phyloP scores from a whole-genome alignment of 768 basidiomycete genomes.

The Royoungia palumana region DNA sequence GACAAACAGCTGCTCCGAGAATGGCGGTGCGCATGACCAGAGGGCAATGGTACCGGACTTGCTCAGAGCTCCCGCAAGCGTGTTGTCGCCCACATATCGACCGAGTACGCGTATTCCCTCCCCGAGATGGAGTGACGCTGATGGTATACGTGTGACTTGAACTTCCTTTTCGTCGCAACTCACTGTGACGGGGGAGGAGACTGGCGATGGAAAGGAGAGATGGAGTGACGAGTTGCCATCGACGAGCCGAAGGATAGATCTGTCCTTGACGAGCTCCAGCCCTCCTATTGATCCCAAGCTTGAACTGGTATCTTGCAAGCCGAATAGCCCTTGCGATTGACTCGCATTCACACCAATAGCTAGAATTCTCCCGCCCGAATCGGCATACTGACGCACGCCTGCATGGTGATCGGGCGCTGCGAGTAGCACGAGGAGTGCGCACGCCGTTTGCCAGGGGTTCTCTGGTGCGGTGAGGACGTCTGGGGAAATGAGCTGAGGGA shows the following conservation, averaged over 20 bases:
- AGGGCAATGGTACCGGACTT: conserved; percentile 24
- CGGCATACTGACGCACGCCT: conserved; percentile 57
- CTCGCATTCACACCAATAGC: conserved; percentile 62
- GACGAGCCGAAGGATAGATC: conserved; percentile 22
- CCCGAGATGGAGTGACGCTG: conserved; percentile 18
- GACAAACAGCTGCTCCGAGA: conserved; percentile 21
- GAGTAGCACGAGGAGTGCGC: conserved; percentile 81
- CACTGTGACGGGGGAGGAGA: conserved; percentile 10
- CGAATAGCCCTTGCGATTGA: conserved; percentile 40
- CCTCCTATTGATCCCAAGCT: conserved; percentile 36
- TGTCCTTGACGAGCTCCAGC: conserved; percentile 32
- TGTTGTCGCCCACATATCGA: conserved; percentile 15
- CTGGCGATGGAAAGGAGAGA: conserved; percentile 26
- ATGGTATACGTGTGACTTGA: conserved; percentile 9
- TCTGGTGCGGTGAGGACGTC: conserved; percentile 51
- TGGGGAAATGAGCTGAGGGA: conserved; percentile 65
- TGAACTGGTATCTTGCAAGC: conserved; percentile 35
- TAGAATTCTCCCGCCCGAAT: conserved; percentile 67
- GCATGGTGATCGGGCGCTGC: conserved; percentile 42
- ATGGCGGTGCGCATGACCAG: conserved; percentile 30
- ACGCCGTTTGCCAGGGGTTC: conserved; percentile 75
- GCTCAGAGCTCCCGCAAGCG: conserved; percentile 24
- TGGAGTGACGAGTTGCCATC: conserved; percentile 22
- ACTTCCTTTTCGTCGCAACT: background rate
- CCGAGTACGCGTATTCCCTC: conserved; percentile 14